Conservation (phyloP, 768 basidiomycete genomes). For the Pulveroboletus ravenelii region DNA sequence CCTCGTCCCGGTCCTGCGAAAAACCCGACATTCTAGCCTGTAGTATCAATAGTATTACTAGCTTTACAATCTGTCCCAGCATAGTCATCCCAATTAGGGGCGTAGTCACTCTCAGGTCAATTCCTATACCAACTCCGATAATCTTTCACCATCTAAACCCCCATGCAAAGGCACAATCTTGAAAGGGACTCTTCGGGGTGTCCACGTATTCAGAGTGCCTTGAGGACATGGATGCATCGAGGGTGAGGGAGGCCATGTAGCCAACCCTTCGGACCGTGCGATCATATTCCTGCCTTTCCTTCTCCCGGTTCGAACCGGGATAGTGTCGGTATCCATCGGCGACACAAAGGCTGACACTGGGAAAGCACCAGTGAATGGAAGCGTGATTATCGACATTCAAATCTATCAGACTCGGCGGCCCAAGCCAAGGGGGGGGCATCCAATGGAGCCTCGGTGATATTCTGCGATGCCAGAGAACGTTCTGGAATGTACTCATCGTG, state of each 20-base stretch:
- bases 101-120: background rate
- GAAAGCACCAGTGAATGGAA: background rate
- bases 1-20: too few relatives aligned
- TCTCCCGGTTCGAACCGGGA: constrained; percentile 4
- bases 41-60: too few relatives aligned
- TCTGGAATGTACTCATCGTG: constrained; percentile 33
- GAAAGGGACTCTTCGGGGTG: background rate
- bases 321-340: constrained; percentile 3
- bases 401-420: constrained; percentile 35
- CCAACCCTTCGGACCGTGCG: constrained; percentile 8
- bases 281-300: constrained; percentile 3
- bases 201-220: background rate
- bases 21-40: too few relatives aligned
- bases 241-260: background rate
- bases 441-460: background rate
- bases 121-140: background rate
- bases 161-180: background rate
- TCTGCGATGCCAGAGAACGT: constrained; percentile 20
- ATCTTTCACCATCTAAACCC: background rate
- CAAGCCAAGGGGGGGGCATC: constrained; percentile 20
- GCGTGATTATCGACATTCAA: background rate
- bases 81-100: background rate
- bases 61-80: too few relatives aligned
- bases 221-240: background rate
- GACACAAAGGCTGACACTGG: constrained; percentile 25